Conservation (phyloP, 1,284 basidiomycete species). For the Ustilago tritici region DNA sequence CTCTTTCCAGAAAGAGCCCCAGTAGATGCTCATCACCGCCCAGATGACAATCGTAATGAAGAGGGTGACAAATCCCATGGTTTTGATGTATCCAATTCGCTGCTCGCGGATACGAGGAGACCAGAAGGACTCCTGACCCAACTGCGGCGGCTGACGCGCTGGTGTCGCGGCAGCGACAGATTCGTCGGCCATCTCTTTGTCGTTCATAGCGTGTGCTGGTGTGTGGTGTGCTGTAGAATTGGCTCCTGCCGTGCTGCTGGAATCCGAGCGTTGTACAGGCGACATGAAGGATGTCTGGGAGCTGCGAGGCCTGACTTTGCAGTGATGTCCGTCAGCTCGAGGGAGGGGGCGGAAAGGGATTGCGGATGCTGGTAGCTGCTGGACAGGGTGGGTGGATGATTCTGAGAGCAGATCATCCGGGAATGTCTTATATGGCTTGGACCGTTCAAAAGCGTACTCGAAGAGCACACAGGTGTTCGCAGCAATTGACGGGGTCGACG, state of each 20-base stretch:
- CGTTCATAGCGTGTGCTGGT: not conserved
- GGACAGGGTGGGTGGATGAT: not conserved
- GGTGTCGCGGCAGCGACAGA: constrained; percentile 19
- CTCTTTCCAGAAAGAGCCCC: constrained; percentile 62
- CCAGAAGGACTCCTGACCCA: constrained; percentile 54
- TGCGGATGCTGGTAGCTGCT: not conserved
- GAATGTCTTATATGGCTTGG: not conserved
- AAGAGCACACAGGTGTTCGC: not conserved
- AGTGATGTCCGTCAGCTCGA: not conserved
- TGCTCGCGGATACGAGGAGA: constrained; percentile 37
- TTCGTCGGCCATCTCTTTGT: constrained; percentile 15
- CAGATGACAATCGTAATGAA: constrained; percentile 54
- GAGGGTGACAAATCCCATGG: constrained; percentile 31
- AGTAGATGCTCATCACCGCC: constrained; percentile 58
- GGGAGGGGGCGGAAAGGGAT: not conserved
- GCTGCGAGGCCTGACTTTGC: not conserved
- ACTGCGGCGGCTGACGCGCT: constrained; percentile 31
- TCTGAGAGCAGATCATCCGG: not conserved
- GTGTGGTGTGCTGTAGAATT: constrained; percentile 12
- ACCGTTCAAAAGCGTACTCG: not conserved
- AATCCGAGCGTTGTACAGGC: constrained; percentile 2
- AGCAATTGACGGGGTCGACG: not conserved
- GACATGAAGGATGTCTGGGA: constrained; percentile 12
- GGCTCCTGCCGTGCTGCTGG: constrained; percentile 14
- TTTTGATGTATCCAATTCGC: constrained; percentile 47